phyloP scores from a whole-genome alignment of 768 basidiomycete species.

The Russula lepida region DNA sequence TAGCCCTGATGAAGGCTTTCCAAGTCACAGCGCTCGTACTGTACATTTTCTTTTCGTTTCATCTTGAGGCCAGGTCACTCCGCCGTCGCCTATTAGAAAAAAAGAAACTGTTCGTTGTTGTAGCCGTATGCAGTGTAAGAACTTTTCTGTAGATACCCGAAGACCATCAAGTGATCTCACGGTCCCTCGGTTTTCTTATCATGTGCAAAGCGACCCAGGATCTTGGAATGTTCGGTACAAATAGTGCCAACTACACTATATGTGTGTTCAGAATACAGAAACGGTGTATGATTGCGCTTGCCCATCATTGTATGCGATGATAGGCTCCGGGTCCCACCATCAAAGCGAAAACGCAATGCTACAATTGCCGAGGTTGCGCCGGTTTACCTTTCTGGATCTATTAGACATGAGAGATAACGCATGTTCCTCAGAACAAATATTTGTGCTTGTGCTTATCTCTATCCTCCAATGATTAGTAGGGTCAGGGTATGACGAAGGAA shows the following conservation, averaged over 20 bases:
- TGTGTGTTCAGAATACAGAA: not conserved
- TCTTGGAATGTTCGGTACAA: not conserved
- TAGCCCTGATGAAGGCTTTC: constrained; percentile 24
- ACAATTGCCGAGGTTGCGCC: constrained; percentile 8
- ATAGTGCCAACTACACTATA: not conserved
- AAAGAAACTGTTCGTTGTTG: not conserved
- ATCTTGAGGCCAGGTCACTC: not conserved
- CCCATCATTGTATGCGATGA: not conserved
- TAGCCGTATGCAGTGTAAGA: constrained; percentile 4
- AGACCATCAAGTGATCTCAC: not conserved
- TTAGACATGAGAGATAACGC: not conserved
- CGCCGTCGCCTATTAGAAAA: not conserved
- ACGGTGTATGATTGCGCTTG: not conserved
- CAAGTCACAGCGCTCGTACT: not conserved
- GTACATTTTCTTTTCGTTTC: not conserved
- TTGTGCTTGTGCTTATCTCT: constrained; percentile 10
- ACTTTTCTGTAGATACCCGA: not conserved
- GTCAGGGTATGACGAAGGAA: constrained; percentile 14
- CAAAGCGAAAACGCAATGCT: constrained; percentile 2
- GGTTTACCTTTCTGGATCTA: not conserved
- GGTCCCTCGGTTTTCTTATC: not conserved
- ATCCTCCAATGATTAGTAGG: not conserved
- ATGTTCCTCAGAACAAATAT: constrained; percentile 1
- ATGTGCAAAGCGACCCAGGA: not conserved
- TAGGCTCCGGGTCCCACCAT: not conserved